Percentiles rank a stretch among this genome's conserved stretches.
Evolutionary conservation across 2,329 filamentous ascomycete species (phyloP).

Genomic region (Exophiala sp.): DNA sequence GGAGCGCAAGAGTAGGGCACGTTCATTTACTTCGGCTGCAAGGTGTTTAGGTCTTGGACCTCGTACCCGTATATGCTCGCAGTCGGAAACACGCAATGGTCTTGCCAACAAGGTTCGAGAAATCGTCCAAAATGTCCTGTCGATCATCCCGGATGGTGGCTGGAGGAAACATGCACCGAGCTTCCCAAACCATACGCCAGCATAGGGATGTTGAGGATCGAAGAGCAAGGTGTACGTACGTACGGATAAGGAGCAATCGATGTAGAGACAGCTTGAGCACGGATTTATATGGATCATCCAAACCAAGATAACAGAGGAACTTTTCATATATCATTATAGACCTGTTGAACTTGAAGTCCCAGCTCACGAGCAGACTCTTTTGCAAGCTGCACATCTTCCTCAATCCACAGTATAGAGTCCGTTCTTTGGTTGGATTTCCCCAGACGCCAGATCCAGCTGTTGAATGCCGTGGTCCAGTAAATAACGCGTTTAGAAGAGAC

Average conservation of each 20-base stretch:
- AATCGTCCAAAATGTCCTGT: too few species aligned
- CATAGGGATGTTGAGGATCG: too few species aligned
- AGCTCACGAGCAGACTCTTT: neutral
- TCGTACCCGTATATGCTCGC: too few species aligned
- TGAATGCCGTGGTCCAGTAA: conserved; percentile 1
- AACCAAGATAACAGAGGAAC: neutral
- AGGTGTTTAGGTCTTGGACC: too few species aligned
- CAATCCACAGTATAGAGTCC: neutral
- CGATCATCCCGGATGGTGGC: too few species aligned
- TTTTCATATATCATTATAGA: neutral
- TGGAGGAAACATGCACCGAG: too few species aligned
- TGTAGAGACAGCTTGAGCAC: neutral
- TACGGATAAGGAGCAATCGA: neutral
- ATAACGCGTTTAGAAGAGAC: neutral
- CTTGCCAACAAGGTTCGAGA: too few species aligned
- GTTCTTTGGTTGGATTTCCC: neutral
- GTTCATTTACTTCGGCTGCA: too few species aligned
- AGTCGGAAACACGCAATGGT: too few species aligned
- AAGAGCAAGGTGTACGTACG: too few species aligned
- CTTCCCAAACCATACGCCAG: too few species aligned
- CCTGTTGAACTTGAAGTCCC: neutral
- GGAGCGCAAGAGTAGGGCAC: neutral
- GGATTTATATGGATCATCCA: neutral
- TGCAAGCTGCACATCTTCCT: too few species aligned
- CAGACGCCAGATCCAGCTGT: conserved; percentile 1